Evolutionary conservation across 345 rosid genomes (phyloP).

Genomic region (Lepidium sativum): DNA sequence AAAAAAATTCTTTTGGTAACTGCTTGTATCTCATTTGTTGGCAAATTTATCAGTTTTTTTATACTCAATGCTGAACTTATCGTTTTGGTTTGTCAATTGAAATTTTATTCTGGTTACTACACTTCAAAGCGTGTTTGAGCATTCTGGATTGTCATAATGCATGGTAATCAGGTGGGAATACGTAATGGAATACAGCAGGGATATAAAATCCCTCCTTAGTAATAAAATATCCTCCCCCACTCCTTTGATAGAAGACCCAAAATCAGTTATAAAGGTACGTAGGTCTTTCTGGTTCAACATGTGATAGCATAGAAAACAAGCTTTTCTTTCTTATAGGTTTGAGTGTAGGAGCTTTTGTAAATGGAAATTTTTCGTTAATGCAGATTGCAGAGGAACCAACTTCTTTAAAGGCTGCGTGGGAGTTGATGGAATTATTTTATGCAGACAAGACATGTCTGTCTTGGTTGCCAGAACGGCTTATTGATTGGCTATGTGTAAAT

Average conservation of each 20-base stretch:
- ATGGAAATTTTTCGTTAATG: slow-evolving; percentile 1
- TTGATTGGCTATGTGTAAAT: slow-evolving; percentile 95
- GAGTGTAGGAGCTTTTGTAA: neutral
- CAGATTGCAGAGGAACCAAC: slow-evolving; percentile 54
- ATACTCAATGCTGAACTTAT: neutral
- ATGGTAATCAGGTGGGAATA: slow-evolving; percentile 65
- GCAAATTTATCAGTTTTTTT: neutral
- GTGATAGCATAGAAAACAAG: neutral
- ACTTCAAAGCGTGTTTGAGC: neutral
- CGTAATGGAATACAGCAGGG: slow-evolving; percentile 84
- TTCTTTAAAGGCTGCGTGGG: slow-evolving; percentile 90
- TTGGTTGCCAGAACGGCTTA: slow-evolving; percentile 77
- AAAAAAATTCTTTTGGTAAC: neutral
- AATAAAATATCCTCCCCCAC: slow-evolving; percentile 27
- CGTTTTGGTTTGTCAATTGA: neutral
- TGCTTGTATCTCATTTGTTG: neutral
- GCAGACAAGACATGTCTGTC: slow-evolving; percentile 62
- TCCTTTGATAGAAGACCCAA: slow-evolving; percentile 56
- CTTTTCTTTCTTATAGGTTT: neutral
- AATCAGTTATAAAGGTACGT: slow-evolving; percentile 45
- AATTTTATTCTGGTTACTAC: neutral
- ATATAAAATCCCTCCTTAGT: slow-evolving; percentile 57
- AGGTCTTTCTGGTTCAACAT: neutral
- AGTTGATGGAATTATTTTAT: slow-evolving; percentile 83
- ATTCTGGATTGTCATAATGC: neutral